phyloP scores from a whole-genome alignment of 768 basidiomycete genomes.

The Hydnum rufescens region DNA sequence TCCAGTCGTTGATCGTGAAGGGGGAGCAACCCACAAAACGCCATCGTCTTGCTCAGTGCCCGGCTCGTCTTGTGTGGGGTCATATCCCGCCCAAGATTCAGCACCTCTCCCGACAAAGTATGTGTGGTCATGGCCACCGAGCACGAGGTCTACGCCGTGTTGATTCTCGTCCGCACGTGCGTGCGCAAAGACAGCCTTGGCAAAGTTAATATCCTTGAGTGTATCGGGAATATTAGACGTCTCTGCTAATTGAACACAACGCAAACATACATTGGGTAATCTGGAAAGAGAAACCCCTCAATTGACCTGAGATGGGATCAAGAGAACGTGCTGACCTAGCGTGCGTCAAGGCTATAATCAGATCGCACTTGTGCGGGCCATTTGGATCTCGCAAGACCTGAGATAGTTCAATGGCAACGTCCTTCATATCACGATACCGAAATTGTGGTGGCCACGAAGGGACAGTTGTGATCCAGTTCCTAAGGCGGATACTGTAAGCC shows the following conservation, averaged over 20 bases:
- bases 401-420: slow-evolving; percentile 56
- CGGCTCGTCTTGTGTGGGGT: slow-evolving; percentile 29
- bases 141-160: slow-evolving; percentile 67
- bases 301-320: not conserved
- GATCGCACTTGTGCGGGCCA: slow-evolving; percentile 50
- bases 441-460: slow-evolving; percentile 73
- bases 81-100: slow-evolving; percentile 41
- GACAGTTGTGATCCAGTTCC: slow-evolving; percentile 80
- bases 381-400: slow-evolving; percentile 37
- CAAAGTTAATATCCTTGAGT: slow-evolving; percentile 45
- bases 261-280: slow-evolving; percentile 16
- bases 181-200: slow-evolving; percentile 40
- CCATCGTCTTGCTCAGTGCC: slow-evolving; percentile 58
- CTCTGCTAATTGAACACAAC: slow-evolving; percentile 6
- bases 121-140: slow-evolving; percentile 81
- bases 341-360: slow-evolving; percentile 77
- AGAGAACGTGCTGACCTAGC: slow-evolving; percentile 40
- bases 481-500: slow-evolving; percentile 16
- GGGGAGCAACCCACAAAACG: slow-evolving; percentile 31
- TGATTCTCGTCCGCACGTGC: slow-evolving; percentile 33
- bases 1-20: not conserved
- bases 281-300: slow-evolving; percentile 12
- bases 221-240: not conserved
- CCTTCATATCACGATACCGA: slow-evolving; percentile 51
- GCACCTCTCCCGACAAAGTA: slow-evolving; percentile 56